Evolutionary conservation across 2,329 filamentous ascomycete genomes (phyloP).

Genomic region (Nemania sp.): DNA sequence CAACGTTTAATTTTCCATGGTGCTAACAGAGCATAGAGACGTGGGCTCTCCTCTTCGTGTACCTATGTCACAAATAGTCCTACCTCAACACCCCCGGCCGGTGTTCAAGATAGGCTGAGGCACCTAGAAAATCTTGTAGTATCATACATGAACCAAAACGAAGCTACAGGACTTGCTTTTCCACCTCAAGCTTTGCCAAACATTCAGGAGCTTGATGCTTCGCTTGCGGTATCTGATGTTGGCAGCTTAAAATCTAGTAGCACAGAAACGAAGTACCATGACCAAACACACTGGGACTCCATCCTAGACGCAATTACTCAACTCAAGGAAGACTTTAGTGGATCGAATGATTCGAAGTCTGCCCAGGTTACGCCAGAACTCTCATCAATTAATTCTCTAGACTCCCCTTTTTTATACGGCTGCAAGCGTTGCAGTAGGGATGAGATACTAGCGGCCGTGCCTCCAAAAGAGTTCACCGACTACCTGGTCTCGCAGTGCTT

Average conservation of each 20-base stretch:
- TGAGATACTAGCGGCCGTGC: constrained; percentile 53
- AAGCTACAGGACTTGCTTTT: constrained; percentile 7
- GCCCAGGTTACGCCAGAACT: constrained; percentile 3
- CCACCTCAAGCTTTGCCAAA: constrained; percentile 5
- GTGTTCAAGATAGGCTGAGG: constrained; percentile 38
- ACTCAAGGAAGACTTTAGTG: constrained; percentile 39
- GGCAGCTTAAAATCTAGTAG: constrained; percentile 37
- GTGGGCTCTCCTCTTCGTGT: constrained; percentile 35
- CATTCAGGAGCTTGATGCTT: constrained; percentile 14
- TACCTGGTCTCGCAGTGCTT: constrained; percentile 55
- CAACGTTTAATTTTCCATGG: not conserved
- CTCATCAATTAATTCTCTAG: constrained; percentile 6
- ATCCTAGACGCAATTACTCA: constrained; percentile 40
- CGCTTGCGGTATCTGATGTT: constrained; percentile 31
- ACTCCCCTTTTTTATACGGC: constrained; percentile 50
- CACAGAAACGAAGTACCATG: constrained; percentile 41
- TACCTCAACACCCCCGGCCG: constrained; percentile 16
- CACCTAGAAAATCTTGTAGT: constrained; percentile 39
- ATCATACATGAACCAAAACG: constrained; percentile 37
- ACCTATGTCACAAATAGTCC: constrained; percentile 30
- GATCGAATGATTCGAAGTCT: constrained; percentile 15
- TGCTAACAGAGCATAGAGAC: constrained; percentile 34
- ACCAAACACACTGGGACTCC: constrained; percentile 42
- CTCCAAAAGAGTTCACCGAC: constrained; percentile 51
- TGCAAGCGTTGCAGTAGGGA: constrained; percentile 43